Evolutionary conservation across 441 rosid species (phyloP).

Genomic region (Lepidium campestre): DNA sequence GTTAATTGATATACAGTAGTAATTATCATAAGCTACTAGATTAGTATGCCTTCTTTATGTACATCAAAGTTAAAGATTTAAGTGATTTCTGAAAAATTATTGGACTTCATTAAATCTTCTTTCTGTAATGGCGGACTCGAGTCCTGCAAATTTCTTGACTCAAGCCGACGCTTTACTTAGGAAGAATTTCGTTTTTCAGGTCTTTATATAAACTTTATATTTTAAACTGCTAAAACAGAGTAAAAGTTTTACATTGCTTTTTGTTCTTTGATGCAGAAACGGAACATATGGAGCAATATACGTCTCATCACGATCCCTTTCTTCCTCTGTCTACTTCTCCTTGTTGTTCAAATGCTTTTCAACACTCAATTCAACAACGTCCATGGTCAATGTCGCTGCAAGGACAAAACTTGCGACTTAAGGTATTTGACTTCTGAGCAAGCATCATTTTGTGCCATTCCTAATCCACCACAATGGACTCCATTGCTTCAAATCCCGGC

Average conservation of each 20-base stretch:
- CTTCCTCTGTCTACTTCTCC: slow-evolving; percentile 62
- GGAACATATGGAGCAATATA: slow-evolving; percentile 64
- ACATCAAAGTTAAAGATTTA: neutral
- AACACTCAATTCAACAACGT: slow-evolving; percentile 37
- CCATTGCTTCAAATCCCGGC: slow-evolving; percentile 74
- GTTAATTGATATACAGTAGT: neutral
- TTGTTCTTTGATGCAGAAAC: slow-evolving; percentile 49
- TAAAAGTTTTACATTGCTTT: neutral
- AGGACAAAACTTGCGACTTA: slow-evolving; percentile 62
- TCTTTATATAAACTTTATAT: slow-evolving; percentile 2
- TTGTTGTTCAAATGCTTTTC: slow-evolving; percentile 46
- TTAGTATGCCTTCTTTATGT: neutral
- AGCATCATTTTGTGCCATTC: slow-evolving; percentile 50
- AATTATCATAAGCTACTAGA: neutral
- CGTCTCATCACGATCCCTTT: slow-evolving; percentile 74
- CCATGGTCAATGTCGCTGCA: slow-evolving; percentile 56
- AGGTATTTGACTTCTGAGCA: slow-evolving; percentile 51
- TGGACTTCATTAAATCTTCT: neutral
- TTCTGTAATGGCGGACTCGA: slow-evolving; percentile 41
- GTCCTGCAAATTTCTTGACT: slow-evolving; percentile 56
- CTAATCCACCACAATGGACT: slow-evolving; percentile 68
- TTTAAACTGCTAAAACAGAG: neutral
- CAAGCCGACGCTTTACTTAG: slow-evolving; percentile 82
- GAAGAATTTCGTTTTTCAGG: slow-evolving; percentile 91
- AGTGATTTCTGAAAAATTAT: neutral